phyloP scores from a whole-genome alignment of 805 yeast genomes.

The Lachancea lanzarotensis region DNA sequence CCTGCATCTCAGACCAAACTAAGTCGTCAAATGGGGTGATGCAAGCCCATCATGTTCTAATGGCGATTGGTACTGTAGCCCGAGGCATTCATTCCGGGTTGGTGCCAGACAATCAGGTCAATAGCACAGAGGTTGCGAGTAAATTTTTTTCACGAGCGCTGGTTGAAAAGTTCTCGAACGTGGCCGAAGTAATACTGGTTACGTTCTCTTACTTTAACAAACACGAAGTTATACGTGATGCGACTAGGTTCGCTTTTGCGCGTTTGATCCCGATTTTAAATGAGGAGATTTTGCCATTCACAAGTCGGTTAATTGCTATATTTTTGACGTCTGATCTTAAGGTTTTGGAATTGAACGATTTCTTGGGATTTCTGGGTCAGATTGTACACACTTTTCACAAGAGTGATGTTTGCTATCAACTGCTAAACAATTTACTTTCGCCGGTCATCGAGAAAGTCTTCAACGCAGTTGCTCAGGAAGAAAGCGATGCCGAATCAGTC shows the following conservation, averaged over 20 bases:
- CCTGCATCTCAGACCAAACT: slow-evolving; percentile 45
- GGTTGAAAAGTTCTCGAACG: slow-evolving; percentile 50
- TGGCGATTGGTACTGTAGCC: slow-evolving; percentile 86
- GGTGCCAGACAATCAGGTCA: slow-evolving; percentile 35
- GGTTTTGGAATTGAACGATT: slow-evolving; percentile 65
- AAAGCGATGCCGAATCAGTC: slow-evolving; percentile 30
- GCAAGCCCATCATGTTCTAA: slow-evolving; percentile 78
- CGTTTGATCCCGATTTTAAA: slow-evolving; percentile 74
- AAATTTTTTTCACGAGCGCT: slow-evolving; percentile 26
- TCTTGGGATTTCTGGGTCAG: slow-evolving; percentile 81
- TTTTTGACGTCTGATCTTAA: slow-evolving; percentile 53
- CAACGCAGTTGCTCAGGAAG: slow-evolving; percentile 40
- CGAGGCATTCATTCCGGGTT: slow-evolving; percentile 64
- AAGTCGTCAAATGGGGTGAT: slow-evolving; percentile 43
- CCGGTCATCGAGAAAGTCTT: slow-evolving; percentile 69
- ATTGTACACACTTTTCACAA: slow-evolving; percentile 69
- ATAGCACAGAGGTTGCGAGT: slow-evolving; percentile 31
- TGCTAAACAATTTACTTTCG: slow-evolving; percentile 63
- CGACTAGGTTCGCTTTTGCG: slow-evolving; percentile 81
- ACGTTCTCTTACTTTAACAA: slow-evolving; percentile 71
- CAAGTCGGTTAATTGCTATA: slow-evolving; percentile 62
- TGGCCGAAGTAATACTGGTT: slow-evolving; percentile 76
- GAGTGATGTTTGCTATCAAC: slow-evolving; percentile 61
- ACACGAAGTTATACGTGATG: slow-evolving; percentile 68
- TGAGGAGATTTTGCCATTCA: slow-evolving; percentile 44